These are phyloP conservation scores for Chernovozyma aurita DNA, from an alignment of 1,139 yeast species.

Conservation along the genomic window DNA sequence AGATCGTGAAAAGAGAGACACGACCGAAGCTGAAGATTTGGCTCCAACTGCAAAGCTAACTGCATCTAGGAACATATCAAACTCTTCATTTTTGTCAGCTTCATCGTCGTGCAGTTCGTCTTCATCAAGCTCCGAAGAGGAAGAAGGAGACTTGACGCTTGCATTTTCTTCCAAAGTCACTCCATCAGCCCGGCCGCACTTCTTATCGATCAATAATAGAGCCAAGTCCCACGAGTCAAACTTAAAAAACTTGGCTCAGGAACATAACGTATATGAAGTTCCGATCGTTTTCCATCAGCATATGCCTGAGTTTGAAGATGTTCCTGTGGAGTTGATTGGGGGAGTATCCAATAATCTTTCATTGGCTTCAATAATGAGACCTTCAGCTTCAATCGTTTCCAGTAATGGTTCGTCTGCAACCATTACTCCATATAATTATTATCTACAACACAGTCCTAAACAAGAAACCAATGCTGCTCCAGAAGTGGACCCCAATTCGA, in stretches of 20 bases:
- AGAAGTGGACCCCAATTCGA: slow-evolving; percentile 3
- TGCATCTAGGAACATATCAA: not conserved
- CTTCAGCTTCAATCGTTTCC: slow-evolving; percentile 12
- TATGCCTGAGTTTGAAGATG: slow-evolving; percentile 38
- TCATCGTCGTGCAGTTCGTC: slow-evolving; percentile 13
- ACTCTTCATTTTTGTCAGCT: slow-evolving; percentile 9
- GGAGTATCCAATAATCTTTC: slow-evolving; percentile 22
- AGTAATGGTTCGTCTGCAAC: slow-evolving; percentile 20
- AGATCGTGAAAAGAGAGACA: slow-evolving; percentile 6
- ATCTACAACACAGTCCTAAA: not conserved
- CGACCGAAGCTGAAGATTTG: slow-evolving; percentile 9
- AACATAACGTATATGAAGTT: slow-evolving; percentile 15
- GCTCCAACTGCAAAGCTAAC: slow-evolving; percentile 9
- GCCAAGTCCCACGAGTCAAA: slow-evolving; percentile 45
- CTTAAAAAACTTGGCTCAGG: slow-evolving; percentile 23
- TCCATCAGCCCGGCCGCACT: slow-evolving; percentile 33
- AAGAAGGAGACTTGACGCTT: slow-evolving; percentile 48
- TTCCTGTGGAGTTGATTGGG: slow-evolving; percentile 36
- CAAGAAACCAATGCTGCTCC: slow-evolving; percentile 1
- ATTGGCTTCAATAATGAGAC: slow-evolving; percentile 9
- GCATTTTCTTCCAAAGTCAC: slow-evolving; percentile 45
- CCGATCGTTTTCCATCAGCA: slow-evolving; percentile 29
- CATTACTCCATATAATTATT: slow-evolving; percentile 10
- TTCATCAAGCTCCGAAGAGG: slow-evolving; percentile 26
- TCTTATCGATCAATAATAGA: slow-evolving; percentile 29